Evolutionary conservation across 2,329 filamentous ascomycete genomes (phyloP), one percentile per base, ranked within the genome.

Genomic region (Penicillium hesseltinei): DNA sequence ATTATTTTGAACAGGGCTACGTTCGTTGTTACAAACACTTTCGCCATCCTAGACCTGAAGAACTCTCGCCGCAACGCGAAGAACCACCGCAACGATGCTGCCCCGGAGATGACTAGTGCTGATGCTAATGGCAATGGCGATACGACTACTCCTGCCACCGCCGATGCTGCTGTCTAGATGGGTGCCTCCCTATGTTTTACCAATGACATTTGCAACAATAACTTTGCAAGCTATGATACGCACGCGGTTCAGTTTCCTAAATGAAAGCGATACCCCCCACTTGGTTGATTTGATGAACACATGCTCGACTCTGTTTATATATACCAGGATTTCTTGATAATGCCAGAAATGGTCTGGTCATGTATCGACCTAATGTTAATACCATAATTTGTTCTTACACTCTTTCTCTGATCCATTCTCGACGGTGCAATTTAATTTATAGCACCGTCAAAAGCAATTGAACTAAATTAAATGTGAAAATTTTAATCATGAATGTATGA

Each of bases 1-100:
- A 29, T 44, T 13, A 29, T 23, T 51, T 1, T 5, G 3, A 33
- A n/a, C 39, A 66, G 65, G 65, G 62, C 63, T 17, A 60, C 65
- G 5, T 67, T 66, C 54, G 39, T 56, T n/a, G 56, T 67, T 29
- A 67, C 65, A 11, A 67, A 67, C 7, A 43, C 51, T 39, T 65
- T 62, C n/a, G 65, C 65, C 17, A 29, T 67, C 27, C 23, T 63
- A 33, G 65, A 67, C 21, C 39, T 67, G 4, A 52, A 57, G 36
- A 67, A 66, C 48, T 66, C 63, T 6, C 54, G 58, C 17, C 49
- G 45, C 6, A 66, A 63, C 40, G 51, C 44, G 25, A 57, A 57
- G 36, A 47, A 56, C n/a, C 61, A 60, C 15, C 25, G 8, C 17
- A 4, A 51, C 1, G 40, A 52, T 33, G 31, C 31, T 33, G 31